phyloP scores from a whole-genome alignment of 352 stramenopile genomes.

The Aphanomyces stellatus region DNA sequence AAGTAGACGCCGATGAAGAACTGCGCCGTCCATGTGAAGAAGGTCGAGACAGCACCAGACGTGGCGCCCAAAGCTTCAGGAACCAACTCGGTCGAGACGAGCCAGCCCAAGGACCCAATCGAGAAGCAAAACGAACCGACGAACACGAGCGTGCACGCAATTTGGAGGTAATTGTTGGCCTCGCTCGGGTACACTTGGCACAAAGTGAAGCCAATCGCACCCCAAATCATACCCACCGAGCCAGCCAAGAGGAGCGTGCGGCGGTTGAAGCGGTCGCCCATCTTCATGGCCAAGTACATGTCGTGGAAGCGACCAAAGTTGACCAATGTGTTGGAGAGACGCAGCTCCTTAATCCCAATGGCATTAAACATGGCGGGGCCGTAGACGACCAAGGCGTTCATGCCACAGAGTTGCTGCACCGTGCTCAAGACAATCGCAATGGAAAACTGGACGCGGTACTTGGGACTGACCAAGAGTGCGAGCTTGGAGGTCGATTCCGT shows the following conservation, averaged over 20 bases:
- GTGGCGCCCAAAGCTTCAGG: slow-evolving; percentile 38
- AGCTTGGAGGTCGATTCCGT: neutral
- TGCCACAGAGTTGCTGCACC: slow-evolving; percentile 14
- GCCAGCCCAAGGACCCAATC: slow-evolving; percentile 41
- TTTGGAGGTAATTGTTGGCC: slow-evolving; percentile 20
- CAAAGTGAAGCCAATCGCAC: neutral
- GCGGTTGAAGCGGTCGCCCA: neutral
- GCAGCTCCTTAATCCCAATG: slow-evolving; percentile 2
- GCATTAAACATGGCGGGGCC: neutral
- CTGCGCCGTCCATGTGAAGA: slow-evolving; percentile 44
- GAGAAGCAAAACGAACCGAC: slow-evolving; percentile 23
- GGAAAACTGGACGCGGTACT: slow-evolving; percentile 15
- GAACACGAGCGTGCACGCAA: slow-evolving; percentile 31
- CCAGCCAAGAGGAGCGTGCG: slow-evolving; percentile 22
- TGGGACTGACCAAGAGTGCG: slow-evolving; percentile 26
- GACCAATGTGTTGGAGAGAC: slow-evolving; percentile 11
- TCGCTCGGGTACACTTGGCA: slow-evolving; percentile 20
- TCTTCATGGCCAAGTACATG: neutral
- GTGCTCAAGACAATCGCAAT: neutral
- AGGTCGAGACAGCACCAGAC: slow-evolving; percentile 36
- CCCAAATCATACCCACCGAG: neutral
- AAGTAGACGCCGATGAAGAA: slow-evolving; percentile 48
- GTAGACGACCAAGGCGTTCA: slow-evolving; percentile 13
- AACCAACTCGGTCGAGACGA: slow-evolving; percentile 43
- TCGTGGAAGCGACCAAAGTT: slow-evolving; percentile 3